A percentile compares a stretch with the other conserved stretches of the same genome.
phyloP scores from a whole-genome alignment of 257 asterid genomes.

The Ajuga chamaepitys region DNA sequence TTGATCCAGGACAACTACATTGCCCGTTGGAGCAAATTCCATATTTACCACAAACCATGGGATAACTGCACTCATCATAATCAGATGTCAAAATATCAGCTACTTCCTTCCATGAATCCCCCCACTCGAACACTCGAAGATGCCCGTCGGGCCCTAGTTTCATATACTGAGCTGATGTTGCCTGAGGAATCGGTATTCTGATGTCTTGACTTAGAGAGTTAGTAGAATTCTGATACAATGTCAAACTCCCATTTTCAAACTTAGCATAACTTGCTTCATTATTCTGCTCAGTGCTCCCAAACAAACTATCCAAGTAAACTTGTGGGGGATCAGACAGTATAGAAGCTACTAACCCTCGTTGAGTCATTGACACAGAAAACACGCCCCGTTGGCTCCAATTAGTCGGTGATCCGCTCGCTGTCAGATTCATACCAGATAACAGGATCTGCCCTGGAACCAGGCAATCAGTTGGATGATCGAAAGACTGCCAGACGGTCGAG shows the following conservation, averaged over 20 bases:
- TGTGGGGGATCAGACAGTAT: conserved; percentile 25
- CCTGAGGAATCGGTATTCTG: neutral
- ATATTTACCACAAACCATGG: conserved; percentile 35
- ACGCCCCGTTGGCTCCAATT: conserved; percentile 26
- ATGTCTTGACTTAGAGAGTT: neutral
- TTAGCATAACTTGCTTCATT: conserved; percentile 20
- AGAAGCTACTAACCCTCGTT: conserved; percentile 18
- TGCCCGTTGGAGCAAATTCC: conserved; percentile 33
- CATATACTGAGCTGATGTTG: conserved; percentile 3
- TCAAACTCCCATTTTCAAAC: conserved; percentile 29
- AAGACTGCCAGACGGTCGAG: conserved; percentile 36
- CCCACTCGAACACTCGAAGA: conserved; percentile 26
- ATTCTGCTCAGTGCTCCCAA: neutral
- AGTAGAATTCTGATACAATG: neutral
- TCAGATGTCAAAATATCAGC: conserved; percentile 13
- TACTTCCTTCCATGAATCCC: conserved; percentile 17
- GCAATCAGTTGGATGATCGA: conserved; percentile 33
- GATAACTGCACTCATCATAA: conserved; percentile 24
- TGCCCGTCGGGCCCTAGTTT: neutral
- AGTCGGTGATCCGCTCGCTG: conserved; percentile 25
- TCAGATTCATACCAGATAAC: conserved; percentile 26
- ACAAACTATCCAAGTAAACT: neutral
- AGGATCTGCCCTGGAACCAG: conserved; percentile 33
- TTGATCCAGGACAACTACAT: conserved; percentile 30
- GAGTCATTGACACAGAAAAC: conserved; percentile 13